Evolutionary conservation across 495 filamentous ascomycete species (phyloP), one percentile per base, ranked within the genome.

Genomic region (Apodospora peruviana): DNA sequence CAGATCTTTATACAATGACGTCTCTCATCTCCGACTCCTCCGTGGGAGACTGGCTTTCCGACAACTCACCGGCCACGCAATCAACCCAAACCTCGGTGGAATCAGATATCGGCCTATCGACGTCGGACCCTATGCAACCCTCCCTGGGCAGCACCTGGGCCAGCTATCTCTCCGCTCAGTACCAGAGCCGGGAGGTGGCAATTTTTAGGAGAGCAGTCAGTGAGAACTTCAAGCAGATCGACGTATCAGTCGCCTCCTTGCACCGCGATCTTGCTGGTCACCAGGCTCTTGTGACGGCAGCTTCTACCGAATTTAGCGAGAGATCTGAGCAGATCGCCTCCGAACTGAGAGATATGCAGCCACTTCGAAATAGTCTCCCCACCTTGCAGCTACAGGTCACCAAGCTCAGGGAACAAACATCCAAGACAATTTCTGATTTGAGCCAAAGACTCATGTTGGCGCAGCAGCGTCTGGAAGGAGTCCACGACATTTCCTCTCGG

Each of bases 101-200:
- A 23, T 5, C 24, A 12, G 52, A 53, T 40, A 40, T 40, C 37
- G 18, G 18, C 12, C 16, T 50, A 25, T 16, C 21, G 8, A 51
- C 47, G 11, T 9, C 51, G 29, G 54, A 58, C 40, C 41, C 24
- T 3, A 40, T 61, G 17, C 52, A 54, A n/a, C 41, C 49, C 14
- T 51, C 55, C 1, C 40, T 61, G 12, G 37, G 42, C 53, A 55
- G 18, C 51, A 45, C 43, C 11, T 65, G 62, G 62, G 27, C 52
- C 29, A 51, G 45, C 29, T 65, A 58, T 34, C 52, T 65, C 37
- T 40, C 32, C n/a, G 51, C 57, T 19, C 60, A 61, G 32, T 51
- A 65, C 27, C 58, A 41, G 45, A 51, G 24, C 25, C 36, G 48
- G 7, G 58, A 63, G 27, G 23, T 65, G 23, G 19, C 17, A 12